phyloP scores from a whole-genome alignment of 495 filamentous ascomycete genomes.

The Astrocystis sublimbata region DNA sequence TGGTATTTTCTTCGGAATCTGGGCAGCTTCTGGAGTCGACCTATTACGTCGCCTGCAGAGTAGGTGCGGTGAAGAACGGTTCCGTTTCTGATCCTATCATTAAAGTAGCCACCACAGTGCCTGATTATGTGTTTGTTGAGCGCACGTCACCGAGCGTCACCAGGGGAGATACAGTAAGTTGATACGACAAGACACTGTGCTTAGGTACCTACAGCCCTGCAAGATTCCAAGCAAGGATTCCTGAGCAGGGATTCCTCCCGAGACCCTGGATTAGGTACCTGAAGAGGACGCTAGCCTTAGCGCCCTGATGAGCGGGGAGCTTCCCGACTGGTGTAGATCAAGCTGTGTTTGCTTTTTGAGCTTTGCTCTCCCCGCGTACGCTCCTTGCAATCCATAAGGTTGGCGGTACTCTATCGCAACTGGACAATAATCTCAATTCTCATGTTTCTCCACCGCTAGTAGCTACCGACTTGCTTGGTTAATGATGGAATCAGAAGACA shows the following conservation, averaged over 20 bases:
- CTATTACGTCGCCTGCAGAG: too few species aligned
- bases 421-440: not conserved
- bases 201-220: not conserved
- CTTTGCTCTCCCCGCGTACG: too few species aligned
- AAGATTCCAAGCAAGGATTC: not conserved
- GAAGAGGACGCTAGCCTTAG: not conserved
- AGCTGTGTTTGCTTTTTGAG: conserved; percentile 1
- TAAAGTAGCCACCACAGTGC: too few species aligned
- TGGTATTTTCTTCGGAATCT: too few species aligned
- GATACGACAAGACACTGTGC: not conserved
- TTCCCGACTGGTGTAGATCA: conserved; percentile 9
- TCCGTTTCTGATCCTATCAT: too few species aligned
- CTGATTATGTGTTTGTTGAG: too few species aligned
- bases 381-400: too few species aligned
- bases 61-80: too few species aligned
- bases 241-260: not conserved
- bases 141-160: too few species aligned
- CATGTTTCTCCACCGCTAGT: not conserved
- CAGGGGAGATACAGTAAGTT: not conserved
- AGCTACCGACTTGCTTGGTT: not conserved
- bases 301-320: conserved; percentile 14
- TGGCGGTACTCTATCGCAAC: not conserved
- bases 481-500: conserved; percentile 22
- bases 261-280: not conserved
- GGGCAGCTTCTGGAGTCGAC: too few species aligned